These are phyloP conservation scores for Brassica juncea DNA, from an alignment of 345 rosid species.

Conservation along the genomic window DNA sequence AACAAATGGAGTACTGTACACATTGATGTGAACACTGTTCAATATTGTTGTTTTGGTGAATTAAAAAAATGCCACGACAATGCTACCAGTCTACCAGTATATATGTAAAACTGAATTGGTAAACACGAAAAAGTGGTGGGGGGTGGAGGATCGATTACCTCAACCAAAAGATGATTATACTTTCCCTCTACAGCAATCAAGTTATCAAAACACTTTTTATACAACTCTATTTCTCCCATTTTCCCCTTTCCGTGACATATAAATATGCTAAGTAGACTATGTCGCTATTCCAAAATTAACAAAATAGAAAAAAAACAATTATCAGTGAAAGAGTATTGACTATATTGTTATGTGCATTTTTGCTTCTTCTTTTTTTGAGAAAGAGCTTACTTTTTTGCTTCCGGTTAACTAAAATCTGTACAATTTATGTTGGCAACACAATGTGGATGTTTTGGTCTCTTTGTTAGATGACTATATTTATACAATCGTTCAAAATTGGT, in stretches of 20 bases:
- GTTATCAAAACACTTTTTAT: conserved; percentile 34
- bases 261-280: background rate
- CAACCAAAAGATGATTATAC: conserved; percentile 42
- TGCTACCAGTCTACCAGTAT: background rate
- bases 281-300: background rate
- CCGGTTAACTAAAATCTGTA: no score
- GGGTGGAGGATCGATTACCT: conserved; percentile 1
- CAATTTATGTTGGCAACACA: no score
- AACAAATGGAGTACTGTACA: background rate
- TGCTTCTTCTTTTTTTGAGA: no score
- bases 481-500: no score
- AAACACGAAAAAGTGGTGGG: conserved; percentile 7
- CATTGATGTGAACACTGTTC: background rate
- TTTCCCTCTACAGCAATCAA: conserved; percentile 46
- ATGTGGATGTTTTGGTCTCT: no score
- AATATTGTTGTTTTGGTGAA: background rate
- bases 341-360: background rate
- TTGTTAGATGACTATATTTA: no score
- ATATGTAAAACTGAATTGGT: background rate
- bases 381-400: no score
- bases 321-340: background rate
- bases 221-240: conserved; percentile 18
- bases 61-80: background rate
- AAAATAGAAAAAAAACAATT: background rate
- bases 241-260: background rate